phyloP scores from a whole-genome alignment of 305 asterid species.

The Euphrasia arctica region DNA sequence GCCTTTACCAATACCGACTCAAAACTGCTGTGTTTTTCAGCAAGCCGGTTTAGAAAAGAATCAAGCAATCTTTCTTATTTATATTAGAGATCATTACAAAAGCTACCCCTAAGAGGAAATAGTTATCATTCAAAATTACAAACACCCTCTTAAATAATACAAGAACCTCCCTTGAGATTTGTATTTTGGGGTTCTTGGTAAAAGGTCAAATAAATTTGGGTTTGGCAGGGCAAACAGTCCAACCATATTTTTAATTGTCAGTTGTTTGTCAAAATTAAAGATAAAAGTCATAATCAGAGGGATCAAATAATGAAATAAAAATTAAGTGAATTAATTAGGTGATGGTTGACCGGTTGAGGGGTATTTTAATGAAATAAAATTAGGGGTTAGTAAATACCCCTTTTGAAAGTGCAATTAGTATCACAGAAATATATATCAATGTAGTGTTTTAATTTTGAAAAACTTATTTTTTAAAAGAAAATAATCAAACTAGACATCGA shows the following conservation, averaged over 20 bases:
- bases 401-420: not conserved
- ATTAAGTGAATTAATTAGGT: too few species aligned
- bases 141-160: not conserved
- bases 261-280: too few species aligned
- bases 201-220: too few species aligned
- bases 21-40: not conserved
- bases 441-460: not conserved
- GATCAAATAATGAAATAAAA: too few species aligned
- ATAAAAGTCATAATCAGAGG: too few species aligned
- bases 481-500: not conserved
- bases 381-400: not conserved
- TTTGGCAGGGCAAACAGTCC: too few species aligned
- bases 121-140: conserved; percentile 4
- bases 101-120: not conserved
- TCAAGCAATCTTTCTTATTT: not conserved
- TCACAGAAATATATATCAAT: not conserved
- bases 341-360: too few species aligned
- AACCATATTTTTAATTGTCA: too few species aligned
- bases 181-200: not conserved
- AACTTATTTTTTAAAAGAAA: not conserved
- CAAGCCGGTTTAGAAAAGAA: not conserved
- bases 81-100: not conserved
- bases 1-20: not conserved
- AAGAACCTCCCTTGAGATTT: not conserved
- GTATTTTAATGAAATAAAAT: too few species aligned